Evolutionary conservation across 148 eudicot genomes (phyloP).

Genomic region (Agrostemma githago): DNA sequence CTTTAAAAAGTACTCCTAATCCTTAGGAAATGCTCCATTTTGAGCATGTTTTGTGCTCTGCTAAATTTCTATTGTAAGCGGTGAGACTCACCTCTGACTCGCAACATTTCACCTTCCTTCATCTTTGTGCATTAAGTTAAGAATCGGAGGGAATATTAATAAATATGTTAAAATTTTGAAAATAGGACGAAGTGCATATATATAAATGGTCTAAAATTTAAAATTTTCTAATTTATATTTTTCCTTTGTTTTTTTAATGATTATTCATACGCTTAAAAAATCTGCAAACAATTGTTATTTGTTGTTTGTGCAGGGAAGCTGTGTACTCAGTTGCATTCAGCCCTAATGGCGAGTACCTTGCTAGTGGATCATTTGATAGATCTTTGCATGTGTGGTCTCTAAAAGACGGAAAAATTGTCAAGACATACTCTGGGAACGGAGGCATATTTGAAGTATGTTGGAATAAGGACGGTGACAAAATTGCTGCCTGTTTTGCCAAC

Average conservation of each 20-base stretch:
- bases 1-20: too few relatives aligned
- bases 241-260: background rate
- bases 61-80: too few relatives aligned
- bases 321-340: conserved; percentile 88
- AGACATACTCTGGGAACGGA: conserved; percentile 66
- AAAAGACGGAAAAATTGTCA: conserved; percentile 69
- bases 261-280: background rate
- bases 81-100: too few relatives aligned
- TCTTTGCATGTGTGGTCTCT: conserved; percentile 74
- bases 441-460: conserved; percentile 92
- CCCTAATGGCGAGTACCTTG: conserved; percentile 81
- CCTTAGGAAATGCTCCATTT: too few relatives aligned
- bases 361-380: conserved; percentile 79
- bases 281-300: background rate
- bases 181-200: too few relatives aligned
- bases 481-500: conserved; percentile 84
- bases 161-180: too few relatives aligned
- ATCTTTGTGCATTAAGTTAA: too few relatives aligned
- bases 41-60: too few relatives aligned
- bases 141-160: too few relatives aligned
- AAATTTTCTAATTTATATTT: too few relatives aligned
- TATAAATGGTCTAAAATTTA: too few relatives aligned
- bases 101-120: too few relatives aligned
- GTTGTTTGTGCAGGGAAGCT: conserved; percentile 51
- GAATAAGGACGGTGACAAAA: conserved; percentile 83